phyloP scores from a whole-genome alignment of 768 basidiomycete species.

The Gloeophyllum trabeum region DNA sequence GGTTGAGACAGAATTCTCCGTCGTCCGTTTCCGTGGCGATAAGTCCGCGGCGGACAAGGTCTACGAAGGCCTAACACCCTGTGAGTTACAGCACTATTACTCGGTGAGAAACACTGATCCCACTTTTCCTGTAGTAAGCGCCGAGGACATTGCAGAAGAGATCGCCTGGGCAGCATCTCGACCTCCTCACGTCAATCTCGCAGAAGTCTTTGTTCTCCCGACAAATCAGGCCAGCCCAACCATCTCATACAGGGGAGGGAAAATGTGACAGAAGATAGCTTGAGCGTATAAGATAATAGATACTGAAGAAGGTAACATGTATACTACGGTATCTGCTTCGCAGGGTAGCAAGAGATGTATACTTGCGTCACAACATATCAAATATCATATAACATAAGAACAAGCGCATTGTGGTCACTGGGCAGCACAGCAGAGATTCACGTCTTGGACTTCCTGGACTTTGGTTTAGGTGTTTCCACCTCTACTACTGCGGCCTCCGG shows the following conservation, averaged over 20 bases:
- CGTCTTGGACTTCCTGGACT: constrained; percentile 14
- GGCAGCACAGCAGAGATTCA: constrained; percentile 3
- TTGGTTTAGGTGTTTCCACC: constrained; percentile 21
- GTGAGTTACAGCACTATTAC: constrained; percentile 34
- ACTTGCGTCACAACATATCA: constrained; percentile 5
- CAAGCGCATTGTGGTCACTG: background rate
- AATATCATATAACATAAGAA: constrained; percentile 2
- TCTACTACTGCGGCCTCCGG: constrained; percentile 8
- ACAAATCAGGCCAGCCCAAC: constrained; percentile 70
- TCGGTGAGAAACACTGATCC: constrained; percentile 1
- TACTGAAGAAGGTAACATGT: constrained; percentile 8
- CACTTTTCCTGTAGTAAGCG: constrained; percentile 40
- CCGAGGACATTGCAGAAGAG: constrained; percentile 90
- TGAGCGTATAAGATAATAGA: too few relatives aligned
- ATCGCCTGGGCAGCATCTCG: constrained; percentile 94
- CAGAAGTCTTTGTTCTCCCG: constrained; percentile 68
- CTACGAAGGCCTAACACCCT: constrained; percentile 79
- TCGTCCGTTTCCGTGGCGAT: constrained; percentile 86
- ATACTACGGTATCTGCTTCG: constrained; percentile 5
- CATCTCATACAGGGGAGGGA: constrained; percentile 42
- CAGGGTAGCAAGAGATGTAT: constrained; percentile 4
- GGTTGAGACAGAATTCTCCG: constrained; percentile 90
- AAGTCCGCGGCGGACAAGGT: constrained; percentile 74
- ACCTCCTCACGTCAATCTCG: constrained; percentile 87
- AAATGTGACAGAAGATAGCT: constrained; percentile 4